These are phyloP conservation scores for Chaetomiaceae sp. DNA, from an alignment of 2,329 filamentous ascomycete genomes.

Conservation along the genomic window DNA sequence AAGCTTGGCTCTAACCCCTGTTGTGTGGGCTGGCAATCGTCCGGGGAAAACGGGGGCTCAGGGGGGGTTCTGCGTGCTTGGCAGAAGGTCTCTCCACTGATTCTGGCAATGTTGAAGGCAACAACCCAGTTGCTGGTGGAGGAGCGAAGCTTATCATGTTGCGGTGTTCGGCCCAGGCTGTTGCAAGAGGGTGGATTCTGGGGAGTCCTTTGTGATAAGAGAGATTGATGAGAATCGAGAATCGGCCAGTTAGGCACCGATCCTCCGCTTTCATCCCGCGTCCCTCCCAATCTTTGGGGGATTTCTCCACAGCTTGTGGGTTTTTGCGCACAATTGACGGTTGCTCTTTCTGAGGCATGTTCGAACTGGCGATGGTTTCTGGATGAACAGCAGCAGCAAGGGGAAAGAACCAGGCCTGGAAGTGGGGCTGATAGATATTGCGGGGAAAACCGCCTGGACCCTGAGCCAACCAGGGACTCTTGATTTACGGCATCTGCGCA, in stretches of 20 bases:
- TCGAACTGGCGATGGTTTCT: too few relatives aligned
- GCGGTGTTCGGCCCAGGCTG: neutral
- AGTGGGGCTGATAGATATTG: neutral
- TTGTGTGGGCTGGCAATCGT: constrained; percentile 9
- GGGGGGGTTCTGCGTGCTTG: neutral
- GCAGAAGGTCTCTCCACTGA: neutral
- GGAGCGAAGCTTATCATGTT: neutral
- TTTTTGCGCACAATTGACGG: too few relatives aligned
- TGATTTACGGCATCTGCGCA: too few relatives aligned
- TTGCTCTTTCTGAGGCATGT: too few relatives aligned
- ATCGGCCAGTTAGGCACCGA: neutral
- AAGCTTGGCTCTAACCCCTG: constrained; percentile 15
- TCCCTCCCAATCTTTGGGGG: neutral
- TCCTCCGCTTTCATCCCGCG: neutral
- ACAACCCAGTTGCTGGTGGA: neutral
- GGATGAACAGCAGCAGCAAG: neutral
- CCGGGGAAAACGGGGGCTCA: constrained; percentile 1
- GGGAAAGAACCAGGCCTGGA: neutral
- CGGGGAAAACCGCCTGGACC: neutral
- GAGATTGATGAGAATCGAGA: too few relatives aligned
- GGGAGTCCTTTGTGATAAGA: neutral
- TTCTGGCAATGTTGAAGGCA: too few relatives aligned
- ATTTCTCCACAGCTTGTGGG: too few relatives aligned
- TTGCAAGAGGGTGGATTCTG: neutral
- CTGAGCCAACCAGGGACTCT: neutral